Conservation (phyloP, 306 rosid genomes). For the Pterocarpus macrocarpus region DNA sequence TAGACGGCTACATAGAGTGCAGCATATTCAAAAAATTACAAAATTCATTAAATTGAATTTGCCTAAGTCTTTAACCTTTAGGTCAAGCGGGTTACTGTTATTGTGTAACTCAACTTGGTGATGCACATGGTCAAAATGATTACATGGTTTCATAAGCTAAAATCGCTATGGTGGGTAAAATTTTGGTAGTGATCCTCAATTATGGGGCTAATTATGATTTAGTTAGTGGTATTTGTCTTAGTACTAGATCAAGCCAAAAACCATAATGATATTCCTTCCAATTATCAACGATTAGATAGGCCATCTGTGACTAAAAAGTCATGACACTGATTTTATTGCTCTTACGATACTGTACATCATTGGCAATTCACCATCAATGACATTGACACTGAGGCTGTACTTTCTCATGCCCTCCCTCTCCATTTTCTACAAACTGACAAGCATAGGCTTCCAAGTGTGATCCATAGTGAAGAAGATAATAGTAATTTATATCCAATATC, state of each 20-base stretch:
- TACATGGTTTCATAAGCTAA: background rate
- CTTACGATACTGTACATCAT: constrained; percentile 1
- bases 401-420: constrained; percentile 18
- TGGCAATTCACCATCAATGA: constrained; percentile 38
- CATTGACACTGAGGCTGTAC: constrained; percentile 45
- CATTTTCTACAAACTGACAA: constrained; percentile 42
- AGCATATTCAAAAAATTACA: background rate
- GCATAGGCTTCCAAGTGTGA: constrained; percentile 46
- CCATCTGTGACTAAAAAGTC: constrained; percentile 31
- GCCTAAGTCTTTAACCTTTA: background rate
- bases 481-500: constrained; percentile 45
- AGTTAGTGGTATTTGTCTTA: background rate
- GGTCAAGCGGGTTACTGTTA: background rate
- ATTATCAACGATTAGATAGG: background rate
- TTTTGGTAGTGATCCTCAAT: background rate
- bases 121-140: constrained; percentile 9
- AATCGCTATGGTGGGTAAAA: background rate
- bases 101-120: background rate
- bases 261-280: background rate
- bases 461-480: constrained; percentile 37
- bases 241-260: background rate
- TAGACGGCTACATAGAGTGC: background rate
- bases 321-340: constrained; percentile 29
- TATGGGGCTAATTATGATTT: constrained; percentile 10
- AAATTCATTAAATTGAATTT: background rate